phyloP scores from a whole-genome alignment of 2,329 filamentous ascomycete species.

The Neophaeococcomyces aloes region DNA sequence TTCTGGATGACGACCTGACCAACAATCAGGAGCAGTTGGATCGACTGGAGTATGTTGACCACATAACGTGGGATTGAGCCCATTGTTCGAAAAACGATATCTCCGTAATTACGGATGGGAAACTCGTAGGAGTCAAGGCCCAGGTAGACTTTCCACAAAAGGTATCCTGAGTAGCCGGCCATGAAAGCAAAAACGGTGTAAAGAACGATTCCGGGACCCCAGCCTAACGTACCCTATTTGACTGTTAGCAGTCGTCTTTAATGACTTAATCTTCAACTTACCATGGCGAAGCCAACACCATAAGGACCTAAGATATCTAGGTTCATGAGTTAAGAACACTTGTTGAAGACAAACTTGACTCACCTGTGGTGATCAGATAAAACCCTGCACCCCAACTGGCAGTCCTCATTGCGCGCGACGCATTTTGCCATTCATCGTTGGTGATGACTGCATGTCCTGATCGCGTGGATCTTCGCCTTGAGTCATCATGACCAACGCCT shows the following conservation, averaged over 20 bases:
- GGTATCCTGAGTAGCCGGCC: constrained; percentile 36
- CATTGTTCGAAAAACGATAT: constrained; percentile 40
- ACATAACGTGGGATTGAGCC: constrained; percentile 36
- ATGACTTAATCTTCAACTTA: background rate
- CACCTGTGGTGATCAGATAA: constrained; percentile 38
- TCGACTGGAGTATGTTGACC: constrained; percentile 40
- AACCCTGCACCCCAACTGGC: constrained; percentile 38
- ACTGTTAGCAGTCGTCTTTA: constrained; percentile 10
- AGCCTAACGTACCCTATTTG: constrained; percentile 27
- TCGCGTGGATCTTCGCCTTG: background rate
- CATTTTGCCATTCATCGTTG: constrained; percentile 39
- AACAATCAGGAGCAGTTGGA: constrained; percentile 32
- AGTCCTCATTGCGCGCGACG: constrained; percentile 37
- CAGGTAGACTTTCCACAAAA: constrained; percentile 38
- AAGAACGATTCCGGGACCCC: constrained; percentile 37
- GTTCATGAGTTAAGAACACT: no score
- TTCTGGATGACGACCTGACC: constrained; percentile 23
- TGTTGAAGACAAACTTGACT: no score
- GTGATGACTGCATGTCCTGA: constrained; percentile 19
- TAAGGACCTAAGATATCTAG: constrained; percentile 37
- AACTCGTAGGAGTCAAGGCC: constrained; percentile 40
- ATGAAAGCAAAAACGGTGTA: constrained; percentile 38
- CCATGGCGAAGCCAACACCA: constrained; percentile 28
- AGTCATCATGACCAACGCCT: background rate
- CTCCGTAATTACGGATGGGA: constrained; percentile 39